These are phyloP conservation scores for Setomelanomma holmii DNA, from an alignment of 2,329 filamentous ascomycete species.

Conservation along the genomic window DNA sequence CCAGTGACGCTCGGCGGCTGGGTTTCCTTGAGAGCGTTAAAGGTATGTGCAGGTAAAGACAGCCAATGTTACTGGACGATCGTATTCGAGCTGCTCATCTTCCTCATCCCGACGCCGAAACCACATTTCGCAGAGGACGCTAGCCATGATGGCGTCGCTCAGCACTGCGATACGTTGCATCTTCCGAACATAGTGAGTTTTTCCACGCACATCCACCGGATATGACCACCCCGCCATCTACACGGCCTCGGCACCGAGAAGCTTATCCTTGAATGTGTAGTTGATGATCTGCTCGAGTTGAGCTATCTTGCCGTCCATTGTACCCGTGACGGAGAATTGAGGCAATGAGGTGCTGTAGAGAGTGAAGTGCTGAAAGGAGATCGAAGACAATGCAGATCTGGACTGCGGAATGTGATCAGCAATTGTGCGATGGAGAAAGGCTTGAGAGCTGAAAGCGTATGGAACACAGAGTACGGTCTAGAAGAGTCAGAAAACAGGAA, in stretches of 20 bases:
- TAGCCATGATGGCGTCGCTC: constrained; percentile 13
- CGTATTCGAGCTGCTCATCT: constrained; percentile 1
- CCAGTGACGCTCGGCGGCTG: not conserved
- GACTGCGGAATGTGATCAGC: too few species aligned
- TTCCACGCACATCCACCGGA: not conserved
- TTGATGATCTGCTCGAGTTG: constrained; percentile 10
- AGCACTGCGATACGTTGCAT: constrained; percentile 20
- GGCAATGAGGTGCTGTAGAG: too few species aligned
- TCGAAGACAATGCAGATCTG: too few species aligned
- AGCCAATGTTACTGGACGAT: not conserved
- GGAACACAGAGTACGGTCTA: not conserved
- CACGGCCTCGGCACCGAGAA: constrained; percentile 14
- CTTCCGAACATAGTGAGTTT: not conserved
- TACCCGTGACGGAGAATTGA: not conserved
- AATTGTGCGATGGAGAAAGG: too few species aligned
- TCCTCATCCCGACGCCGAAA: constrained; percentile 4
- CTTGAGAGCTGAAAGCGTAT: too few species aligned
- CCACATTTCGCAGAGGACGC: constrained; percentile 16
- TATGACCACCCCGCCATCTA: constrained; percentile 15
- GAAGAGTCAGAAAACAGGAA: not conserved
- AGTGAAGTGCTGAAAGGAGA: too few species aligned
- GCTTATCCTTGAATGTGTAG: constrained; percentile 16
- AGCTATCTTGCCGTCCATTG: constrained; percentile 5
- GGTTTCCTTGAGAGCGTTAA: not conserved
- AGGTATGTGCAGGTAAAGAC: too few species aligned